Base-by-base conservation (phyloP, 805 yeast species). In the Myxozyma mucilagina region DNA sequence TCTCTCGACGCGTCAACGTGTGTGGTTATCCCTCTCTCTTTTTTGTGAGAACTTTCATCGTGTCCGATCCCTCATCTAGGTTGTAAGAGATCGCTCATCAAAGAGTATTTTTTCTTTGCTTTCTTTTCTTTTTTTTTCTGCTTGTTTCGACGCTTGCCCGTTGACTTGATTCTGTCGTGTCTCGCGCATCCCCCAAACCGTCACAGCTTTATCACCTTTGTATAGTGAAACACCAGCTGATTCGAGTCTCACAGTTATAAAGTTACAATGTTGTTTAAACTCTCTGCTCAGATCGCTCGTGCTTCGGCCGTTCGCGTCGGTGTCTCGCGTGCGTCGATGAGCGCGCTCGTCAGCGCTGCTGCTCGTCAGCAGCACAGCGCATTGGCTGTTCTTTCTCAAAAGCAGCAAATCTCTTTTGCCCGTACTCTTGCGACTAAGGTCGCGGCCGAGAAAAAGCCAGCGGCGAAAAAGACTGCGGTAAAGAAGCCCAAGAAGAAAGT, bases 381-480 rank as follows among this genome's bases (percentile, higher is more conserved):
- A 6, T n/a, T 16, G 29, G 16, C 48, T 7, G 24, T 16, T 39
- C 43, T 49, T 9, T 14, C 3, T 6, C n/a, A 11, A 6, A 10
- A n/a, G 16, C 39, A 14, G 34, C 43, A 41, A n/a, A 14, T 43
- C 4, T 20, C 38, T 13, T 41, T 43, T 13, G 6, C 16, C 18
- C 53, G 53, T 43, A 16, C 29, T 16, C 31, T 39, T 7, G 48
- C 56, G 3, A 52, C 56, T 29, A 54, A 54, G 47, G 4, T 31
- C 18, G 43, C 39, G 49, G 16, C 14, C 1, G 60, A 52, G 29
- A 47, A 29, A 35, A 54, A 58, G 61, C 24, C 53, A 36, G 38
- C 47, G 35, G 13, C 59, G 6, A 43, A 48, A 54, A 56, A 44
- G 56, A 20, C 29, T 29, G 42, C 59, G 18, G 48, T 48, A 13